These are phyloP conservation scores for Tanacetum coccineum DNA, from an alignment of 129 eudicot genomes.

Conservation along the genomic window DNA sequence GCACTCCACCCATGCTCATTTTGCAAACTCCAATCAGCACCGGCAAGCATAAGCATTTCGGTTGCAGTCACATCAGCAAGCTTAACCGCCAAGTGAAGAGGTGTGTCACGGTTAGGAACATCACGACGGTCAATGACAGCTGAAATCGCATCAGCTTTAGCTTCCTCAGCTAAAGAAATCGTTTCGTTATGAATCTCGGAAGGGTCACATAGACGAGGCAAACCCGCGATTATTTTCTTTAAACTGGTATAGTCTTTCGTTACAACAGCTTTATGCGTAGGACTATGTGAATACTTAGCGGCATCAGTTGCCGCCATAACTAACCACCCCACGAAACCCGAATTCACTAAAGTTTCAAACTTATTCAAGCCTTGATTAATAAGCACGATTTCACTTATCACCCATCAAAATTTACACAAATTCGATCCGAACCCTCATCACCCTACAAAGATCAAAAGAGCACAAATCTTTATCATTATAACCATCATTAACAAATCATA, in stretches of 20 bases:
- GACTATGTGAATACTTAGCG: slow-evolving; percentile 64
- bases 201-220: slow-evolving; percentile 64
- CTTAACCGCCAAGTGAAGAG: slow-evolving; percentile 75
- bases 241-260: slow-evolving; percentile 57
- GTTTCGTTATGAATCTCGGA: slow-evolving; percentile 63
- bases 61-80: slow-evolving; percentile 65
- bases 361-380: too few species aligned
- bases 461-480: too few species aligned
- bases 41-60: slow-evolving; percentile 83
- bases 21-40: slow-evolving; percentile 93
- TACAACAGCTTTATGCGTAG: slow-evolving; percentile 60
- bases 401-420: slow-evolving; percentile 19
- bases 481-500: too few species aligned
- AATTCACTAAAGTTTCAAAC: not conserved
- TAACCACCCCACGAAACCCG: slow-evolving; percentile 28
- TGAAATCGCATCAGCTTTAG: slow-evolving; percentile 76
- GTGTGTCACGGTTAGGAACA: slow-evolving; percentile 71
- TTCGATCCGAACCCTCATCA: not conserved
- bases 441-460: not conserved
- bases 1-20: slow-evolving; percentile 95
- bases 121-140: slow-evolving; percentile 73
- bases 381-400: not conserved
- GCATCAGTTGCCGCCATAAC: slow-evolving; percentile 55
- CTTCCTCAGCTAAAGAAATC: slow-evolving; percentile 61
- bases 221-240: slow-evolving; percentile 47